phyloP scores from a whole-genome alignment of 2,329 filamentous ascomycete genomes.

The Eutypella sp. region DNA sequence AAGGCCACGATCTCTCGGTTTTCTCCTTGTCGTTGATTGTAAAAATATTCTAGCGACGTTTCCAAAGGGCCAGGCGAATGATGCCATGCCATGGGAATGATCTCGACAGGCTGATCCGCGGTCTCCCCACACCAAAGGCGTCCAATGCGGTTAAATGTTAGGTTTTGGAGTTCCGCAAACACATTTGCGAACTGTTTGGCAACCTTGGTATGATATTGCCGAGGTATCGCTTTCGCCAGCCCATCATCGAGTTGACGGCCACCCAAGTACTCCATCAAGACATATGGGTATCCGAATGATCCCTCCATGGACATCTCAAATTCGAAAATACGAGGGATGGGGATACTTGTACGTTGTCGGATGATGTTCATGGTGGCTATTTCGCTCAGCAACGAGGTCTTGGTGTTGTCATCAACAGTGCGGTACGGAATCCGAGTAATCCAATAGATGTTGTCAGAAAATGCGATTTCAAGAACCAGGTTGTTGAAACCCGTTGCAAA shows the following conservation, averaged over 20 bases:
- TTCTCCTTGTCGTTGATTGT: constrained; percentile 17
- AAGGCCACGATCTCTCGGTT: constrained; percentile 16
- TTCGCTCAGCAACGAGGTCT: constrained; percentile 21
- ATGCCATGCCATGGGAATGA: constrained; percentile 15
- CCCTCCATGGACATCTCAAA: constrained; percentile 15
- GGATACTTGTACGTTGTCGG: constrained; percentile 15
- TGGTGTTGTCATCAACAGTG: constrained; percentile 10
- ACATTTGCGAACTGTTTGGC: constrained; percentile 21
- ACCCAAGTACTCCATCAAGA: constrained; percentile 20
- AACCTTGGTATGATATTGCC: constrained; percentile 15
- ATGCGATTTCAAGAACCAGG: constrained; percentile 19
- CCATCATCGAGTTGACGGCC: constrained; percentile 11
- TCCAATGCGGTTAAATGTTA: constrained; percentile 22
- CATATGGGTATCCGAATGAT: constrained; percentile 21
- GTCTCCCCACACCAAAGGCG: constrained; percentile 22
- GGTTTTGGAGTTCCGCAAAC: constrained; percentile 18
- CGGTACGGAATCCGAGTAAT: constrained; percentile 18
- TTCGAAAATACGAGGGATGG: constrained; percentile 17
- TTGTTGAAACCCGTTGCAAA: constrained; percentile 19
- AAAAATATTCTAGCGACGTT: constrained; percentile 27
- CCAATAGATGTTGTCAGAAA: constrained; percentile 23
- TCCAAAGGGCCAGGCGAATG: constrained; percentile 16
- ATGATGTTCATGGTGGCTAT: constrained; percentile 24
- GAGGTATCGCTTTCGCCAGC: constrained; percentile 13
- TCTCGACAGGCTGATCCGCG: constrained; percentile 15